Base-by-base conservation (phyloP, 768 basidiomycete species). In the Daedaleopsis nitida region DNA sequence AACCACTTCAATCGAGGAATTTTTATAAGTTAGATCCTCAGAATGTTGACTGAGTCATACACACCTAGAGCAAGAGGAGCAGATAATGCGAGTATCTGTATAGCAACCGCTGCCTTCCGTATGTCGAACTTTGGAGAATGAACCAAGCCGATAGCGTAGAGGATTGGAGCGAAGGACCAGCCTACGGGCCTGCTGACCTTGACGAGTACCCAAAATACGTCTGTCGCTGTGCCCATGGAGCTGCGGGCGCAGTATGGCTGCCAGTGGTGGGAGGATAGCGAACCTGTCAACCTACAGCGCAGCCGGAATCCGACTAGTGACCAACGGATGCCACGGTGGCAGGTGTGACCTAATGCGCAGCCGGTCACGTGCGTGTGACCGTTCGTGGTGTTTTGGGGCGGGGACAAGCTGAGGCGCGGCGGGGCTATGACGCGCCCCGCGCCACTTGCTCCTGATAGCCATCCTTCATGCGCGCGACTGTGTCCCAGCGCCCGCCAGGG, bases 341-440 rank as follows among this genome's bases (percentile, higher is more conserved):
- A n/a, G 37, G 34, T 24, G 50, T 59, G 59, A 39, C 49, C 11
- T n/a, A 4, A 34, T 17, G 55, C 27, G 56, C 27, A 35, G 19
- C n/a, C 1, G 3, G 7, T 49, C 62, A 58, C 56, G 57, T 63
- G 57, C 21, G 14, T 55, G 57, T 62, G 56, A 57, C 62, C 6
- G 16, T 5, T 21, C 65, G 47, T 54, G 58, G 55, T 45, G 21
- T 57, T 52, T 51, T 38, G 55, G 60, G 60, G 60, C n/a, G 17
- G 42, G 23, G 24, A n/a, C n/a, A n/a, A n/a, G 39, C 14, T n/a
- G 10, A n/a, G n/a, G n/a, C n/a, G n/a, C n/a, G n/a, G n/a, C n/a
- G n/a, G n/a, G n/a, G n/a, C n/a, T n/a, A 57, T 62, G 60, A 52
- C 55, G 55, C 55, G 57, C 49, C n/a, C 13, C 32, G 60, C 53